Evolutionary conservation across 1,284 basidiomycete genomes (phyloP), one percentile per base, ranked within the genome.

Genomic region (Xerocomus minutiporus): DNA sequence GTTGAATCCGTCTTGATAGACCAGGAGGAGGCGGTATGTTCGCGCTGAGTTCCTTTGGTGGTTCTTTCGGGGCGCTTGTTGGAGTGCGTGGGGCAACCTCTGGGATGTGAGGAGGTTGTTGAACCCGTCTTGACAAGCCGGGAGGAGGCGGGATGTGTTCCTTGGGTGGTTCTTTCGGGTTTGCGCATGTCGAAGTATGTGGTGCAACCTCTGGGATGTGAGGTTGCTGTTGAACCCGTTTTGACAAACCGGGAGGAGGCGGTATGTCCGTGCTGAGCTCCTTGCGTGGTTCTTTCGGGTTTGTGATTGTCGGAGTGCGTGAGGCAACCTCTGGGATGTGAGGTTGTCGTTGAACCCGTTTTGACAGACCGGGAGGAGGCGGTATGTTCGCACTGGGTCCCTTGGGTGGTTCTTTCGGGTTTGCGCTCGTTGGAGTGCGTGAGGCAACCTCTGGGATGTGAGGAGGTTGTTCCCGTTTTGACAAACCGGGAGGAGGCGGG

Each of bases 221-320:
- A 11, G 2, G 20, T 2, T 20, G 38, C 8, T 11, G 40, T 8
- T 15, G 20, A 20, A 20, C 53, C 29, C 3, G 55, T 17, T 15
- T 54, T 12, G 61, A 8, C 17, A 62, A 28, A 25, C 59, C 61
- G 0, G 65, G 55, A 0, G 40, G 40, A 26, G 20, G 25, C 12
- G 40, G 38, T 5, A 39, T 11, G n/a, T 8, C 20, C 20, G 20
- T 20, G 20, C 20, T 20, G 20, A 20, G 20, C 20, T 20, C 20
- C 20, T 20, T 20, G 20, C 20, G 20, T 20, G 20, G 20, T 20
- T 20, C 20, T 20, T 20, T 20, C 20, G 20, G 20, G 20, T 20
- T 20, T 20, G 20, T 9, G 20, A 7, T 25, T 23, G 17, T 40
- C 1, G 38, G 20, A 9, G 38, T 20, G 38, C 38, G 20, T 6